Evolutionary conservation across 768 basidiomycete species (phyloP), one percentile per base, ranked within the genome.

Genomic region (Amanita exitialis): DNA sequence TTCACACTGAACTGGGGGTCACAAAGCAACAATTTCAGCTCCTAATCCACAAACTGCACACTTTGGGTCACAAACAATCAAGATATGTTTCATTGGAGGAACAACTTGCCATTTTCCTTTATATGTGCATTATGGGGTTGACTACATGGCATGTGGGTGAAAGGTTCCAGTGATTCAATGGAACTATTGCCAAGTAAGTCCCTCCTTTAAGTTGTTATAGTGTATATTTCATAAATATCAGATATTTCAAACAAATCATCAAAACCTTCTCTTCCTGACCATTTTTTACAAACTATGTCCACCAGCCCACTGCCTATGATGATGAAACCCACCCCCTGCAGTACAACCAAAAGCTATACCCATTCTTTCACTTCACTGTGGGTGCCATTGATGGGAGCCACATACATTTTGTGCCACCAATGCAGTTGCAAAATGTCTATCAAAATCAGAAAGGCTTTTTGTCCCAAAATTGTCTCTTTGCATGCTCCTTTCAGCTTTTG

Each of bases 401-500:
- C 35, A 57, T 69, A 23, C 44, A 55, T 53, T 39, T 6, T 39
- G 15, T 5, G 5, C 6, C 38, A 5, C 15, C 38, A 6, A 15
- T n/a, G 6, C 5, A n/a, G 6, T 6, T n/a, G 15, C 38, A 39
- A 5, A 5, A 20, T 5, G 38, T 15, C 6, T 7, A 7, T 45
- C 56, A 56, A 0, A 61, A 65, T 54, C 55, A 58, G 3, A 70
- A 71, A 53, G 69, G 69, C n/a, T 44, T 54, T 9, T 46, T 73
- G 4, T 59, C 69, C 0, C 69, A 69, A 36, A 75, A 75, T 49
- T 57, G 56, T 12, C 60, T 75, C 8, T 69, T 69, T n/a, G 60
- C 50, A 2, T 69, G 64, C 12, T 54, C 56, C 1, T 72, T 72
- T 47, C 43, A 60, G 28, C 44, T 73, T 18, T 35, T 47, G 1